Percentiles rank a stretch among this genome's conserved stretches.
Evolutionary conservation across 768 basidiomycete genomes (phyloP).

Genomic region (Suillus subalutaceus): DNA sequence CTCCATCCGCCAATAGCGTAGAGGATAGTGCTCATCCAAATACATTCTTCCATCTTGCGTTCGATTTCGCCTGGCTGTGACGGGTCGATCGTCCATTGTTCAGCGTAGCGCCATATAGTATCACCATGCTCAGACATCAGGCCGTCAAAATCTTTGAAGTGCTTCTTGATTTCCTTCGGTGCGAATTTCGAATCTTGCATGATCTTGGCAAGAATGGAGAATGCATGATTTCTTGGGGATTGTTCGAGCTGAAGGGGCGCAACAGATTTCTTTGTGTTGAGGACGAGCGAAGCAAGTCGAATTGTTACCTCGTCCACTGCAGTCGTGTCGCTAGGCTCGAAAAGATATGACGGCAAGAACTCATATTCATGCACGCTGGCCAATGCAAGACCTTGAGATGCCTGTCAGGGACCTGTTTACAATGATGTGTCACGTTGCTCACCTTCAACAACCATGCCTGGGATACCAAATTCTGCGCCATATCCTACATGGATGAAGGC

Average conservation of each 20-base stretch:
- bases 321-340: conserved; percentile 2
- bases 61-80: conserved; percentile 41
- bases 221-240: conserved; percentile 31
- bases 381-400: conserved; percentile 27
- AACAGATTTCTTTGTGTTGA: conserved; percentile 8
- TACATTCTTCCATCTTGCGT: conserved; percentile 63
- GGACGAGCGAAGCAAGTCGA: conserved; percentile 12
- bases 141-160: conserved; percentile 22
- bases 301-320: conserved; percentile 9
- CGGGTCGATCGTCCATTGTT: conserved; percentile 46
- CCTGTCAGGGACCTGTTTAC: background rate
- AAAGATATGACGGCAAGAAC: conserved; percentile 20
- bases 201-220: conserved; percentile 55
- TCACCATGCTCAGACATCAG: background rate
- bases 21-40: conserved; percentile 57
- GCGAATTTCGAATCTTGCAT: conserved; percentile 45
- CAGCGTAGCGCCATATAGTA: conserved; percentile 27
- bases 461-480: conserved; percentile 64
- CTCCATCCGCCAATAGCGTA: conserved; percentile 60
- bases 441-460: conserved; percentile 69
- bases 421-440: background rate
- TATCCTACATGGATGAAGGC: conserved; percentile 65
- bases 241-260: background rate
- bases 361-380: conserved; percentile 36
- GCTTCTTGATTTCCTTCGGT: conserved; percentile 15